Conservation (phyloP, 2,329 filamentous ascomycete genomes). For the Venturia pyrina region DNA sequence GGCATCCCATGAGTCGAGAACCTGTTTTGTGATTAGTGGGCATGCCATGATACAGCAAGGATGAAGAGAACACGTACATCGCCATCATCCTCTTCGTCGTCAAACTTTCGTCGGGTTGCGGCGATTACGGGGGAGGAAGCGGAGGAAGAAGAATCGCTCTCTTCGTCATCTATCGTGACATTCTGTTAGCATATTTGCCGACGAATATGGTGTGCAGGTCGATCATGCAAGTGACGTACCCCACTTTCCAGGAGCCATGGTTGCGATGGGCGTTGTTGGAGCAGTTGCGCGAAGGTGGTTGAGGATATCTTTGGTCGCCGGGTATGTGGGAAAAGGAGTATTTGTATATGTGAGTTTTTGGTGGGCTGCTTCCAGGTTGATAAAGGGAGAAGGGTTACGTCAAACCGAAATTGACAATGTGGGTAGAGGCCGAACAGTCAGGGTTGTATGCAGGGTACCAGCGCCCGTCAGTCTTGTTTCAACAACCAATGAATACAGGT, state of each 20-base stretch:
- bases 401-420: constrained; percentile 4
- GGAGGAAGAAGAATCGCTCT: constrained; percentile 42
- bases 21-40: constrained; percentile 38
- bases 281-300: background rate
- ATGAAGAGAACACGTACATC: constrained; percentile 51
- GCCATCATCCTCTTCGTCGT: constrained; percentile 80
- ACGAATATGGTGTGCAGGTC: constrained; percentile 8
- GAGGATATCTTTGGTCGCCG: background rate
- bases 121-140: constrained; percentile 37
- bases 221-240: constrained; percentile 13
- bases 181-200: background rate
- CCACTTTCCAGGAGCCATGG: constrained; percentile 14
- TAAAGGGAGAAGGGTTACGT: background rate
- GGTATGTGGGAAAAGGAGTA: background rate
- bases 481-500: too few species aligned
- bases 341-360: background rate
- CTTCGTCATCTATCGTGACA: constrained; percentile 37
- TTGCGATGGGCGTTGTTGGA: constrained; percentile 5
- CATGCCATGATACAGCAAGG: background rate
- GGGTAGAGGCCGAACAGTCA: constrained; percentile 1
- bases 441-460: background rate
- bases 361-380: background rate
- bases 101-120: constrained; percentile 60
- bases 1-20: constrained; percentile 93
- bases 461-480: too few species aligned